Conservation (phyloP, 2,329 filamentous ascomycete genomes). For the Verticillium klebahnii region DNA sequence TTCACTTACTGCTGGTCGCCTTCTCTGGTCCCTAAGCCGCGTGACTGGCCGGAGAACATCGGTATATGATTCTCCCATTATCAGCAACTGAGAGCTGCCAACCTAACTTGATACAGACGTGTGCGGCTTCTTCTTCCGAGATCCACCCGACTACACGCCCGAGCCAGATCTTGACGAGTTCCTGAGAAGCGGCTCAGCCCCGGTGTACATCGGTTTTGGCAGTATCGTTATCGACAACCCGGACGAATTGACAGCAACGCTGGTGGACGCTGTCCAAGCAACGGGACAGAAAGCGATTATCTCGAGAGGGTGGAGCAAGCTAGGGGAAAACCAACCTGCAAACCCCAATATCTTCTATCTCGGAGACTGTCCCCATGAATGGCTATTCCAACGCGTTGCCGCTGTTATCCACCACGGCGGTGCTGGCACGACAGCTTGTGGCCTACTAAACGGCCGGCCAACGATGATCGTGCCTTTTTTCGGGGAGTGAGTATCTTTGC, state of each 20-base stretch:
- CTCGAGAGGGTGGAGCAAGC: slow-evolving; percentile 23
- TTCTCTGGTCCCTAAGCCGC: slow-evolving; percentile 59
- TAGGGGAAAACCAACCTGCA: background rate
- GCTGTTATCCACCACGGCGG: slow-evolving; percentile 4
- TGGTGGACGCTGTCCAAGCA: slow-evolving; percentile 36
- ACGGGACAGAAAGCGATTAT: slow-evolving; percentile 46
- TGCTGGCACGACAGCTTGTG: slow-evolving; percentile 5
- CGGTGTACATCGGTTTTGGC: slow-evolving; percentile 53
- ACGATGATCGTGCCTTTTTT: slow-evolving; percentile 4
- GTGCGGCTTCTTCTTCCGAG: slow-evolving; percentile 41
- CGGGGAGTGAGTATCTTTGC: slow-evolving; percentile 1
- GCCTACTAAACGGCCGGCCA: slow-evolving; percentile 2
- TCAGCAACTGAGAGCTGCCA: background rate
- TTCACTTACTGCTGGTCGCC: slow-evolving; percentile 78
- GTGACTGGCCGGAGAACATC: slow-evolving; percentile 59
- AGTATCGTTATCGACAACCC: slow-evolving; percentile 51
- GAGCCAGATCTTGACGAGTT: slow-evolving; percentile 34
- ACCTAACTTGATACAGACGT: slow-evolving; percentile 15
- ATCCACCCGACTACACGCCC: slow-evolving; percentile 30
- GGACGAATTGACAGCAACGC: slow-evolving; percentile 35
- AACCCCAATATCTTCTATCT: slow-evolving; percentile 1
- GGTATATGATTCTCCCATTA: slow-evolving; percentile 24
- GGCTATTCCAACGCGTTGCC: slow-evolving; percentile 4
- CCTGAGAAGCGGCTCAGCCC: slow-evolving; percentile 38
- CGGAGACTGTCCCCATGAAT: slow-evolving; percentile 7